phyloP scores from a whole-genome alignment of 139 green algal genomes.

The Tetradesmus obliquus region DNA sequence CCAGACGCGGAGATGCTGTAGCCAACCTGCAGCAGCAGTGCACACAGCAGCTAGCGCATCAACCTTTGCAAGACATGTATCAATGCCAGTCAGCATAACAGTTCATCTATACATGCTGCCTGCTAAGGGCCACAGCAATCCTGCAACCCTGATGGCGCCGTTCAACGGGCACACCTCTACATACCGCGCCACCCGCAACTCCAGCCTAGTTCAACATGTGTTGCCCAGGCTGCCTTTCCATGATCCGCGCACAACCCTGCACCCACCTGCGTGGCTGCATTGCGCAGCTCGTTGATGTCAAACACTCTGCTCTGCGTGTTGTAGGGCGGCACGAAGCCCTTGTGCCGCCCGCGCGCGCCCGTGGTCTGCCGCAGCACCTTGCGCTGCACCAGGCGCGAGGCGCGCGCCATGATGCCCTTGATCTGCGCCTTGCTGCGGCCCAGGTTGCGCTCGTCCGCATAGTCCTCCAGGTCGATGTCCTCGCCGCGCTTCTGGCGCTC shows the following conservation, averaged over 20 bases:
- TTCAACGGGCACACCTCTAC: too few relatives aligned
- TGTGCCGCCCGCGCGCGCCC: conserved; percentile 6
- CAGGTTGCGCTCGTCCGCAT: background rate
- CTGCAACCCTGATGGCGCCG: too few relatives aligned
- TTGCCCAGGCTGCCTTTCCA: too few relatives aligned
- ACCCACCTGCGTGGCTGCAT: conserved; percentile 14
- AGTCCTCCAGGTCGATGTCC: background rate
- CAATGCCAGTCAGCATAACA: background rate
- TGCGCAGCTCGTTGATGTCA: conserved; percentile 43
- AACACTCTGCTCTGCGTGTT: conserved; percentile 51
- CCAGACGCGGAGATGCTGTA: conserved; percentile 33
- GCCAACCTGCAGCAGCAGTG: conserved; percentile 15
- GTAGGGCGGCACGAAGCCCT: conserved; percentile 67
- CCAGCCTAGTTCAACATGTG: too few relatives aligned
- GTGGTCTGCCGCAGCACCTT: conserved; percentile 24
- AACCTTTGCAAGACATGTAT: background rate
- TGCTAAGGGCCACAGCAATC: background rate
- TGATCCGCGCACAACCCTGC: background rate
- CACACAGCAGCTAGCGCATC: too few relatives aligned
- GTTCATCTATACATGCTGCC: background rate
- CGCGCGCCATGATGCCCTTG: conserved; percentile 37
- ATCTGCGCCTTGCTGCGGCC: conserved; percentile 12
- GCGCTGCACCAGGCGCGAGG: conserved; percentile 40
- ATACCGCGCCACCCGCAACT: too few relatives aligned
- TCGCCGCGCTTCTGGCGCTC: conserved; percentile 21